Percentiles rank a stretch among this genome's conserved stretches.
phyloP scores from a whole-genome alignment of 202 grass and related monocot species.

The Carex arenaria region DNA sequence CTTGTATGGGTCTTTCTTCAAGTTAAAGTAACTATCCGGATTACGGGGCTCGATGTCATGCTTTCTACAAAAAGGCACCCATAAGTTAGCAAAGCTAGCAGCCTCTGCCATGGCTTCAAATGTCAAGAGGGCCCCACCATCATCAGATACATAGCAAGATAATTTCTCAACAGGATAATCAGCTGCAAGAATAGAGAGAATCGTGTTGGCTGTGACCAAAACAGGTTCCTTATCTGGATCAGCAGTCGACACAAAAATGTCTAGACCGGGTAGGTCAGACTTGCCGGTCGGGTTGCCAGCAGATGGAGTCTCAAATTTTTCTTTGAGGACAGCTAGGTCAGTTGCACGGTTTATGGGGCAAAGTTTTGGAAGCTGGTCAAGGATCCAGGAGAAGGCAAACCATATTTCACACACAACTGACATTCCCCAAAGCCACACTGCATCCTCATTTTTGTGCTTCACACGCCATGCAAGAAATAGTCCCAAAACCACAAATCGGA shows the following conservation, averaged over 20 bases:
- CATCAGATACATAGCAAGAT: slow-evolving; percentile 92
- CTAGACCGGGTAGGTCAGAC: slow-evolving; percentile 81
- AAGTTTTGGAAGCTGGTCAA: slow-evolving; percentile 87
- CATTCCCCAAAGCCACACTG: slow-evolving; percentile 97
- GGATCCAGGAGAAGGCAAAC: slow-evolving; percentile 90
- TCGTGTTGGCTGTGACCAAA: slow-evolving; percentile 86
- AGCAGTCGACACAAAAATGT: slow-evolving; percentile 90
- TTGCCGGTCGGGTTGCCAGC: slow-evolving; percentile 58
- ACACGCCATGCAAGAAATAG: slow-evolving; percentile 87
- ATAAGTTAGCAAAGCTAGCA: slow-evolving; percentile 88
- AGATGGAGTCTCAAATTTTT: slow-evolving; percentile 81
- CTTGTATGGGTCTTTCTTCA: slow-evolving; percentile 98
- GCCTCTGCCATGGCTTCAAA: slow-evolving; percentile 99
- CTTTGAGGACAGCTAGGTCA: slow-evolving; percentile 80
- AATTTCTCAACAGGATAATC: slow-evolving; percentile 96
- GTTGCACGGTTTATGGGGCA: slow-evolving; percentile 88
- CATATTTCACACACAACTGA: slow-evolving; percentile 92
- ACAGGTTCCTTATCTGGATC: slow-evolving; percentile 96
- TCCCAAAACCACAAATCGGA: slow-evolving; percentile 58
- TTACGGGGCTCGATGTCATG: slow-evolving; percentile 83
- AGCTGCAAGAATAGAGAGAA: slow-evolving; percentile 91
- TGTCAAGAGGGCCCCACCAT: slow-evolving; percentile 84
- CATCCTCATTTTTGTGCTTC: slow-evolving; percentile 69
- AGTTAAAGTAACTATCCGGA: slow-evolving; percentile 86
- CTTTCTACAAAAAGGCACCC: slow-evolving; percentile 92